phyloP scores from a whole-genome alignment of 23 red algal species.

The Gracilaria domingensis region DNA sequence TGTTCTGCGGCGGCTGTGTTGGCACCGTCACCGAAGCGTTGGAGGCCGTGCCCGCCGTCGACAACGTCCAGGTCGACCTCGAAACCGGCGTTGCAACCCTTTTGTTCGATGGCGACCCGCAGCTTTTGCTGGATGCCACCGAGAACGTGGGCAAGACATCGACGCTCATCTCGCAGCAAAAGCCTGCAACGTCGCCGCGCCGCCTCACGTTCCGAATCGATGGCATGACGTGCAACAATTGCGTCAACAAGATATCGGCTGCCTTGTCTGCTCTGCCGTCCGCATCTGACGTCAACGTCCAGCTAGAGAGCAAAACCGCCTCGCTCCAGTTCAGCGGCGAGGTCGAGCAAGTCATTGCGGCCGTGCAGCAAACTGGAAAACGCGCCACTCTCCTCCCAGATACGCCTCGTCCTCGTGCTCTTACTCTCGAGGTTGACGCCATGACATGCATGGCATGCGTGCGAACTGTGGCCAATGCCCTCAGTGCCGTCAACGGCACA shows the following conservation, averaged over 20 bases:
- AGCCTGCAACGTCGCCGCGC: neutral
- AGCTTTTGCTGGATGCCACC: conserved; percentile 9
- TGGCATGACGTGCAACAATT: conserved; percentile 60
- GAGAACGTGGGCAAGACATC: conserved; percentile 55
- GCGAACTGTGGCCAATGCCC: conserved; percentile 10
- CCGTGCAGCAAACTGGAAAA: conserved; percentile 38
- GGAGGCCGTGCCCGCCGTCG: neutral
- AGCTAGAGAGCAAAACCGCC: conserved; percentile 20
- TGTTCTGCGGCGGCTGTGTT: conserved; percentile 45
- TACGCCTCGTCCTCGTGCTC: neutral
- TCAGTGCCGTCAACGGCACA: conserved; percentile 11
- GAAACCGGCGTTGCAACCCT: conserved; percentile 24
- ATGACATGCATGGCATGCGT: conserved; percentile 74
- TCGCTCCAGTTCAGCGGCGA: conserved; percentile 3
- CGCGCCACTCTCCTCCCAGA: neutral
- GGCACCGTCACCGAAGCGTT: conserved; percentile 8
- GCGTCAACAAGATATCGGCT: conserved; percentile 32
- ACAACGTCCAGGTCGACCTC: conserved; percentile 15
- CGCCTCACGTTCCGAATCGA: conserved; percentile 35
- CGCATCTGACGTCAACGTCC: conserved; percentile 35
- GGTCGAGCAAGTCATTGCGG: neutral
- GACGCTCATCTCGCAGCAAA: neutral
- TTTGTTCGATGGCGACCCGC: conserved; percentile 4
- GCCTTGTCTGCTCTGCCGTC: conserved; percentile 32
- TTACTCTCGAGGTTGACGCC: conserved; percentile 48